These are phyloP conservation scores for Globisporangium recalcitrans DNA, from an alignment of 352 stramenopile genomes.

Conservation along the genomic window DNA sequence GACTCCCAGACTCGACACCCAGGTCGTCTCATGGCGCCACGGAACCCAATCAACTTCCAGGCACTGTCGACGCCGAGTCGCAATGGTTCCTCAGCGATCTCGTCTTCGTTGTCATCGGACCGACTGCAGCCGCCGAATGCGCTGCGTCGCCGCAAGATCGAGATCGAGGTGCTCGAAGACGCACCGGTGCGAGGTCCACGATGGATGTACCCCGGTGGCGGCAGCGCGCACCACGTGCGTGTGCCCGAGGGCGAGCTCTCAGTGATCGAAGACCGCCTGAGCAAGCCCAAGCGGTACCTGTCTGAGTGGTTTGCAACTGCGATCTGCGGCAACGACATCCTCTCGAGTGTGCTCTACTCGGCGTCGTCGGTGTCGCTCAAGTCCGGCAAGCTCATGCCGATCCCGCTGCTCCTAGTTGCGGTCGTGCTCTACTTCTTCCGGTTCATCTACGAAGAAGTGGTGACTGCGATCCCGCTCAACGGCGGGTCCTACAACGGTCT, in stretches of 20 bases:
- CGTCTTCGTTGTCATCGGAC: neutral
- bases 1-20: neutral
- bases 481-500: slow-evolving; percentile 88
- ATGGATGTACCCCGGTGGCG: slow-evolving; percentile 39
- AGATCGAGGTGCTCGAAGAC: slow-evolving; percentile 41
- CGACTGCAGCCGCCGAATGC: slow-evolving; percentile 1
- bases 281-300: slow-evolving; percentile 17
- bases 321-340: slow-evolving; percentile 89
- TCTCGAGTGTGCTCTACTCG: slow-evolving; percentile 80
- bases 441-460: slow-evolving; percentile 86
- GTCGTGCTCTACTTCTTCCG: slow-evolving; percentile 50
- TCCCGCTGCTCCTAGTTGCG: slow-evolving; percentile 72
- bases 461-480: slow-evolving; percentile 87
- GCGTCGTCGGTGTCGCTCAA: slow-evolving; percentile 33
- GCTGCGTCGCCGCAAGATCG: slow-evolving; percentile 36
- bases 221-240: slow-evolving; percentile 29
- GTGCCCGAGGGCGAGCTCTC: slow-evolving; percentile 30
- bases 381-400: slow-evolving; percentile 69
- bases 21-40: neutral
- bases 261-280: slow-evolving; percentile 31
- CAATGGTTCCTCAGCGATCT: neutral
- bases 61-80: slow-evolving; percentile 8
- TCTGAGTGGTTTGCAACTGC: slow-evolving; percentile 68
- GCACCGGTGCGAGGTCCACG: slow-evolving; percentile 19
- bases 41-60: slow-evolving; percentile 5